Evolutionary conservation across 805 yeast species (phyloP), one percentile per base, ranked within the genome.

Genomic region (Metschnikowia gruessii): DNA sequence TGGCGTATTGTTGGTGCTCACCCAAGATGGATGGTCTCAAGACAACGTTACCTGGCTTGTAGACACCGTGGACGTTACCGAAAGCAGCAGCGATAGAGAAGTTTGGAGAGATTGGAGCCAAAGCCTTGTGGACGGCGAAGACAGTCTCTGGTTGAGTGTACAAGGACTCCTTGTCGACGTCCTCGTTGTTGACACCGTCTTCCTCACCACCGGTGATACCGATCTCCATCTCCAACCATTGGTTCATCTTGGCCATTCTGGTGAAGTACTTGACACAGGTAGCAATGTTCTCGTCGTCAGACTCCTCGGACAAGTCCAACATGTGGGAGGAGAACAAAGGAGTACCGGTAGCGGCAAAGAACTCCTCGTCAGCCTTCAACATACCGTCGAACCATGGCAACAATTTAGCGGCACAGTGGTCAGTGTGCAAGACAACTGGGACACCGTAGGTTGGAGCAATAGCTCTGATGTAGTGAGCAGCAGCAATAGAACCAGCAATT

Each of bases 131-230:
- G 63, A 94, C 98, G 58, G 81, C 82, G 76, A 69, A 94, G 46
- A 94, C 96, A 60, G 96, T 92, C 77, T 87, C 96, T 63, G 99
- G 89, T 62, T 83, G 82, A 61, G 99, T 94, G 87, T 92, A 94
- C 64, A 94, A 79, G 56, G 86, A 70, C 55, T 87, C 90, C 76
- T 86, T 85, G 68, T 82, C 81, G 58, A 88, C 97, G 71, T 82
- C 80, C 75, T 92, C 95, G 83, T 94, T 94, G 85, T 94, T 94
- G 66, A 94, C 99, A 84, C 99, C 99, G 70, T 94, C 99, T 79
- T 94, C 46, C 81, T 94, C 99, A 85, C 99, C 99, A 78, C 99
- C 99, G 71, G 99, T 94, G 83, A 94, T 94, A 83, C 99, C 99
- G 70, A 94, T 94, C 81, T 94, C 99, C 99, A 94, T 94, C 82